Evolutionary conservation across 1,139 yeast genomes (phyloP).

Genomic region (Nadsonia starkeyi-henricii): DNA sequence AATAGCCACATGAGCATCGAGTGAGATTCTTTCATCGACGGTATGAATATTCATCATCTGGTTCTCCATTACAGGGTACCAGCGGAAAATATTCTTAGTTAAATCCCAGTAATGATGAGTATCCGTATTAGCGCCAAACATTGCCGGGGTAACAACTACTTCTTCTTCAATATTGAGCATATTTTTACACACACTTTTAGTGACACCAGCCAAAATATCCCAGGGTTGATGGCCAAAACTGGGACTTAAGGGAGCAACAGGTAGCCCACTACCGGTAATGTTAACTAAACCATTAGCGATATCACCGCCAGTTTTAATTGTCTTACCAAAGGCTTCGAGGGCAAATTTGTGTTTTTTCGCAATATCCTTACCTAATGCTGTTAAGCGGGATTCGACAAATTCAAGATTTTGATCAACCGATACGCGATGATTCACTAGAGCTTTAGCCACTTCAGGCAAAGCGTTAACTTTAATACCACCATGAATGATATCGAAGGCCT

Average conservation of each 20-base stretch:
- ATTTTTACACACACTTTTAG: conserved; percentile 44
- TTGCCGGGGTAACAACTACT: conserved; percentile 44
- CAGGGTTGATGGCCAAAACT: conserved; percentile 34
- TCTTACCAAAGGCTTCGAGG: conserved; percentile 24
- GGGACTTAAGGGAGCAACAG: conserved; percentile 50
- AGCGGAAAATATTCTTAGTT: conserved; percentile 61
- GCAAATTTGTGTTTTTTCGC: conserved; percentile 38
- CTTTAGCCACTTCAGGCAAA: conserved; percentile 50
- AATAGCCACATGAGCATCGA: conserved; percentile 41
- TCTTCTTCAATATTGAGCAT: conserved; percentile 26
- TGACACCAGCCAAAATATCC: conserved; percentile 43
- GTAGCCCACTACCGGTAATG: conserved; percentile 19
- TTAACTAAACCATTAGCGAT: conserved; percentile 11
- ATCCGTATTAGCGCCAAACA: conserved; percentile 76
- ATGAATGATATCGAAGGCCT: conserved; percentile 48
- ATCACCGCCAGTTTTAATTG: conserved; percentile 2
- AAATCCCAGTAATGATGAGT: conserved; percentile 66
- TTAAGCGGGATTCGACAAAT: conserved; percentile 28
- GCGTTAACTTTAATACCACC: conserved; percentile 68
- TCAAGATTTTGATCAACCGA: conserved; percentile 36
- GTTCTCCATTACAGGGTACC: conserved; percentile 27
- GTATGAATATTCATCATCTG: conserved; percentile 31
- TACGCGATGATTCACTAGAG: conserved; percentile 46
- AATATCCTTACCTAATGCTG: conserved; percentile 26
- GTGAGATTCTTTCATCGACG: conserved; percentile 41